These are phyloP conservation scores for Cardamine occulta DNA, from an alignment of 345 rosid genomes.

Conservation along the genomic window DNA sequence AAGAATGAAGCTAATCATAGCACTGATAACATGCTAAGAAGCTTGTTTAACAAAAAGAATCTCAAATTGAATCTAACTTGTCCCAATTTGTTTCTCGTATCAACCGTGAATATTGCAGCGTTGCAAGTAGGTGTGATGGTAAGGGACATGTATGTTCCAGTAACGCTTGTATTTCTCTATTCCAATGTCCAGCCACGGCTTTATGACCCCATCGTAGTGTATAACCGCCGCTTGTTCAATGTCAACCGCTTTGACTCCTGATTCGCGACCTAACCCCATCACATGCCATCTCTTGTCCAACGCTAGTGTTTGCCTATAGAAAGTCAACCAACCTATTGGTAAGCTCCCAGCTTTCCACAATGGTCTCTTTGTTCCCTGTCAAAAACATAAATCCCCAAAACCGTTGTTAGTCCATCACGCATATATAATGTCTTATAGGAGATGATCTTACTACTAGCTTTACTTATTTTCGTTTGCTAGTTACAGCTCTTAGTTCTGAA, in stretches of 20 bases:
- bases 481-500: not conserved
- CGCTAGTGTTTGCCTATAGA: slow-evolving; percentile 70
- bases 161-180: slow-evolving; percentile 66
- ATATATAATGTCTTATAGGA: not conserved
- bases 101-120: slow-evolving; percentile 73
- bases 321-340: slow-evolving; percentile 87
- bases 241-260: slow-evolving; percentile 51
- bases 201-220: slow-evolving; percentile 88
- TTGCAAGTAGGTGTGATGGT: slow-evolving; percentile 56
- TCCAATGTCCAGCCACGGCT: slow-evolving; percentile 95
- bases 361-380: slow-evolving; percentile 66
- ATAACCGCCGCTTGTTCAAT: slow-evolving; percentile 77
- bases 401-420: not conserved
- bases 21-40: slow-evolving; percentile 43
- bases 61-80: slow-evolving; percentile 33
- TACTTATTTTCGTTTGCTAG: slow-evolving; percentile 16
- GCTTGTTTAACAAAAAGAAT: slow-evolving; percentile 34
- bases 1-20: slow-evolving; percentile 42
- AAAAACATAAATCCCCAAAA: not conserved
- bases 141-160: slow-evolving; percentile 71
- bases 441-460: slow-evolving; percentile 1
- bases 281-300: slow-evolving; percentile 83
- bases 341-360: slow-evolving; percentile 82
- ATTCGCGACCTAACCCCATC: slow-evolving; percentile 77
- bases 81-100: slow-evolving; percentile 3